Evolutionary conservation across 2,329 filamentous ascomycete species (phyloP).

Genomic region (Cercospora nicotianae): DNA sequence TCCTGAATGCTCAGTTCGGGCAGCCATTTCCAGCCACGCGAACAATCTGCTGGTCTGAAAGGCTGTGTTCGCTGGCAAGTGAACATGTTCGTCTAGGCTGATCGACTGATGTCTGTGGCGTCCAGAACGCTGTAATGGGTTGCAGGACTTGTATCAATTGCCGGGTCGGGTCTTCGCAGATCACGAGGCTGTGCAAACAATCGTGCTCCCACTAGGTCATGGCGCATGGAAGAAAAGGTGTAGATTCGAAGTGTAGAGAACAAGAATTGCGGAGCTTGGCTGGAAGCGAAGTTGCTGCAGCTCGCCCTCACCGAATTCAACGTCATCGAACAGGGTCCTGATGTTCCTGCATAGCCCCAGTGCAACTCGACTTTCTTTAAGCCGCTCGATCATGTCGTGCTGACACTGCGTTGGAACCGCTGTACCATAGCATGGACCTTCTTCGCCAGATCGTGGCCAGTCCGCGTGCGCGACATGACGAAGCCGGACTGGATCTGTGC

Average conservation of each 20-base stretch:
- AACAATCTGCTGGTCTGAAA: background rate
- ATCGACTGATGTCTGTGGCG: background rate
- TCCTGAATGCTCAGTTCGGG: background rate
- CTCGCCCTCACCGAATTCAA: background rate
- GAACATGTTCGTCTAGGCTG: background rate
- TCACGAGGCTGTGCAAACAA: background rate
- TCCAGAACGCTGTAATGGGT: background rate
- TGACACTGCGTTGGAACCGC: background rate
- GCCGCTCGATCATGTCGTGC: background rate
- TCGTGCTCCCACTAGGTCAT: background rate
- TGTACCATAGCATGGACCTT: constrained; percentile 43
- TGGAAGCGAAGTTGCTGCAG: background rate
- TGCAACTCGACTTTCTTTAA: background rate
- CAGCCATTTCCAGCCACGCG: background rate
- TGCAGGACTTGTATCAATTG: background rate
- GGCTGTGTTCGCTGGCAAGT: background rate
- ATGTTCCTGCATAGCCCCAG: background rate
- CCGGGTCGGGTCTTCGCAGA: background rate
- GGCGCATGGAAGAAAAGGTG: background rate
- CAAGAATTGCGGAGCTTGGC: background rate
- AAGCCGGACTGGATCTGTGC: constrained; percentile 88
- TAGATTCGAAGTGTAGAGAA: background rate
- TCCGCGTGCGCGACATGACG: constrained; percentile 77
- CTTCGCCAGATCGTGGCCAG: constrained; percentile 90
- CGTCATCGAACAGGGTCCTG: background rate